A percentile compares a stretch with the other conserved stretches of the same genome.
These are phyloP conservation scores for Lichtheimia corymbifera DNA, from an alignment of 371 early-diverging fungal species.

Conservation along the genomic window DNA sequence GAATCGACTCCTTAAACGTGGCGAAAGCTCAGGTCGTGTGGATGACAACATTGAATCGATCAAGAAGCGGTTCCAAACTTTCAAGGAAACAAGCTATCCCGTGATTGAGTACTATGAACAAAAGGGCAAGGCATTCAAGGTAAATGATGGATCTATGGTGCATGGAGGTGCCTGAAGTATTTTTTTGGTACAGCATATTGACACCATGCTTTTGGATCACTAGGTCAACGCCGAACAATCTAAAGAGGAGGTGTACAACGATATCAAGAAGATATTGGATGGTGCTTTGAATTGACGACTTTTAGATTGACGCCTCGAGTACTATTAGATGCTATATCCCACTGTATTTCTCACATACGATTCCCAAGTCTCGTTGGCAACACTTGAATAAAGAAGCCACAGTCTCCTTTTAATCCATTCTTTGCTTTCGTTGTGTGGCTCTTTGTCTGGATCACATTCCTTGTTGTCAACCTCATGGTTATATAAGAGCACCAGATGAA, in stretches of 20 bases:
- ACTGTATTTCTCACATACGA: no score
- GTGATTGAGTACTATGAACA: slow-evolving; percentile 83
- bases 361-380: no score
- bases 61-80: slow-evolving; percentile 90
- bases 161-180: slow-evolving; percentile 65
- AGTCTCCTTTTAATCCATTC: no score
- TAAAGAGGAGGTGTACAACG: slow-evolving; percentile 57
- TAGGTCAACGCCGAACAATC: slow-evolving; percentile 61
- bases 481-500: no score
- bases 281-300: no score
- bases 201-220: slow-evolving; percentile 47
- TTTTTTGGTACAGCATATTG: slow-evolving; percentile 14
- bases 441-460: no score
- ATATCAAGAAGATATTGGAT: slow-evolving; percentile 51
- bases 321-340: no score
- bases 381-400: no score
- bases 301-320: no score
- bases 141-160: slow-evolving; percentile 73
- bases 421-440: no score
- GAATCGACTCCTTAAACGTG: slow-evolving; percentile 84
- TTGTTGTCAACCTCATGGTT: no score
- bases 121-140: slow-evolving; percentile 75
- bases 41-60: slow-evolving; percentile 97
- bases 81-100: slow-evolving; percentile 83
- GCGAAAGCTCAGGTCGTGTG: slow-evolving; percentile 89